Evolutionary conservation across 1,139 yeast species (phyloP).

Genomic region (Pichiaceae sp.): DNA sequence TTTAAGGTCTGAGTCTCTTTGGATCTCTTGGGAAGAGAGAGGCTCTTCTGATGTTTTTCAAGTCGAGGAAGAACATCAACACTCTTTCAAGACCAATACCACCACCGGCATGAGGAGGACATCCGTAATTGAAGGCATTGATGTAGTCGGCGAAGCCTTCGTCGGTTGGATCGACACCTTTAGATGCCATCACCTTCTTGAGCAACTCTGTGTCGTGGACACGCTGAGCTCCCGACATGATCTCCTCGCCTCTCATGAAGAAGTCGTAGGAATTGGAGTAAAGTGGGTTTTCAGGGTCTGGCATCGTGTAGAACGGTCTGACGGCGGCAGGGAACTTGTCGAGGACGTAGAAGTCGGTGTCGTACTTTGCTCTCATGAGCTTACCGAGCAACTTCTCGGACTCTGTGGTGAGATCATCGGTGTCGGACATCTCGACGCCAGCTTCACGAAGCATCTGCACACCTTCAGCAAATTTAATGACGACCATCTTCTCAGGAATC

Average conservation of each 20-base stretch:
- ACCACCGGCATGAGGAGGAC: slow-evolving; percentile 99
- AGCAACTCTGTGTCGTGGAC: slow-evolving; percentile 86
- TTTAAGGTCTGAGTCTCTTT: slow-evolving; percentile 75
- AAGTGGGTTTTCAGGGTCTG: slow-evolving; percentile 83
- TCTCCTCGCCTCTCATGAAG: slow-evolving; percentile 99
- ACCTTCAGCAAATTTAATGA: slow-evolving; percentile 85
- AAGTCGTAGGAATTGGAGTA: slow-evolving; percentile 95
- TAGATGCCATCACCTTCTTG: slow-evolving; percentile 71
- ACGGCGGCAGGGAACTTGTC: slow-evolving; percentile 96
- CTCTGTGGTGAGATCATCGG: slow-evolving; percentile 87
- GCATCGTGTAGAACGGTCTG: slow-evolving; percentile 99
- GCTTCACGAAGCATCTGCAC: slow-evolving; percentile 79
- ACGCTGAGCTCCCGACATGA: slow-evolving; percentile 98
- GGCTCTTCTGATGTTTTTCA: slow-evolving; percentile 96
- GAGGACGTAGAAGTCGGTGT: slow-evolving; percentile 94
- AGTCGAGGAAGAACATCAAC: slow-evolving; percentile 92
- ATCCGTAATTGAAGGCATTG: slow-evolving; percentile 87
- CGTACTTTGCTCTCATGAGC: slow-evolving; percentile 84
- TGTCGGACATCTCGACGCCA: slow-evolving; percentile 72
- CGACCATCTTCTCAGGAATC: slow-evolving; percentile 88
- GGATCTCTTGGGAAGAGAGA: slow-evolving; percentile 99
- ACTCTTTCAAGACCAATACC: slow-evolving; percentile 99
- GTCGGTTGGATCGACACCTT: slow-evolving; percentile 70
- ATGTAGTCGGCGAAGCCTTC: slow-evolving; percentile 87
- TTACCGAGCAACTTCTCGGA: slow-evolving; percentile 90